Conservation (phyloP, 1,284 basidiomycete genomes). For the Fomitopsis palustris region DNA sequence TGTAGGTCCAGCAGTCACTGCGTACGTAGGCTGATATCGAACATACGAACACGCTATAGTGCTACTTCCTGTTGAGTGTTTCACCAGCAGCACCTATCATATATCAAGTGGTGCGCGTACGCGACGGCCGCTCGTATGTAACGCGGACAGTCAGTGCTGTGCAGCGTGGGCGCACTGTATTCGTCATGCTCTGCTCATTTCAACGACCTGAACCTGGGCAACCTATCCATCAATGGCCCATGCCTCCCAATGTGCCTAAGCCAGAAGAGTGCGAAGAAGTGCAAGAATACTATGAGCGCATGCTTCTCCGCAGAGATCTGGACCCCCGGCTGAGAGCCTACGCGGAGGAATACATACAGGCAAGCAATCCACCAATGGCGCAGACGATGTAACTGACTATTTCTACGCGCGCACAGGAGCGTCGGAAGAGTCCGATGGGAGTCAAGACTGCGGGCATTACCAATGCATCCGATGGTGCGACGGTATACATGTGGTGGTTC, state of each 20-base stretch:
- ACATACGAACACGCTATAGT: constrained; percentile 39
- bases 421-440: constrained; percentile 65
- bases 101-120: constrained; percentile 84
- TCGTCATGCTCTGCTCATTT: constrained; percentile 86
- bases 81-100: constrained; percentile 77
- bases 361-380: constrained; percentile 4
- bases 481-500: constrained; percentile 78
- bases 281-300: constrained; percentile 34
- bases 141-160: constrained; percentile 74
- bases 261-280: constrained; percentile 65
- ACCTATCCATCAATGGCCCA: constrained; percentile 58
- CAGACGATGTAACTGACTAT: constrained; percentile 22
- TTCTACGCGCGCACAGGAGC: constrained; percentile 44
- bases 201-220: constrained; percentile 78
- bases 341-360: constrained; percentile 15
- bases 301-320: constrained; percentile 12
- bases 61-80: constrained; percentile 80
- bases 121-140: constrained; percentile 73
- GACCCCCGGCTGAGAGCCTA: constrained; percentile 17
- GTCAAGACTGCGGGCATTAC: constrained; percentile 47
- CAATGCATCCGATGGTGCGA: constrained; percentile 41
- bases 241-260: constrained; percentile 53
- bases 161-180: constrained; percentile 77
- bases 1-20: constrained; percentile 38
- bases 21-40: neutral